phyloP scores from a whole-genome alignment of 2,329 filamentous ascomycete genomes.

The Monosporascus sp. region DNA sequence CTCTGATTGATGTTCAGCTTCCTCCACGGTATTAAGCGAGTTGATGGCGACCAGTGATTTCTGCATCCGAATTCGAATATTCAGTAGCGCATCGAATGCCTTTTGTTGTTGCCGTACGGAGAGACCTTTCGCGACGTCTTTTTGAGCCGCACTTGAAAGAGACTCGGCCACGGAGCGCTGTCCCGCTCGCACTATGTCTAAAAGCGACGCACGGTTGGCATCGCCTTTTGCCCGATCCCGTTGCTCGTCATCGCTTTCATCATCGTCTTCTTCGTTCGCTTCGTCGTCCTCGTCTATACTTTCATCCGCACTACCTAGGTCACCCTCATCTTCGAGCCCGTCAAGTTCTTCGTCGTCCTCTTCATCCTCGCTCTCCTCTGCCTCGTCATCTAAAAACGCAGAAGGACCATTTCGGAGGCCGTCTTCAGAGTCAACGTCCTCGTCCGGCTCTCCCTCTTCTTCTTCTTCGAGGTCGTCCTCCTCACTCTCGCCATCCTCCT shows the following conservation, averaged over 20 bases:
- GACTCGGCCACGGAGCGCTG: slow-evolving; percentile 61
- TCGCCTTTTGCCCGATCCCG: slow-evolving; percentile 25
- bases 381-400: slow-evolving; percentile 16
- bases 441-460: slow-evolving; percentile 29
- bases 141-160: slow-evolving; percentile 58
- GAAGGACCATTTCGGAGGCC: slow-evolving; percentile 3
- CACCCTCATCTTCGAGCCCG: slow-evolving; percentile 29
- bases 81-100: slow-evolving; percentile 82
- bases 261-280: slow-evolving; percentile 28
- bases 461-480: slow-evolving; percentile 32
- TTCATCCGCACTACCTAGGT: slow-evolving; percentile 33
- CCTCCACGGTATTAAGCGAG: slow-evolving; percentile 51
- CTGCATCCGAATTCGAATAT: slow-evolving; percentile 86
- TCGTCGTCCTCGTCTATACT: slow-evolving; percentile 19
- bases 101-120: slow-evolving; percentile 83
- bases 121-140: slow-evolving; percentile 76
- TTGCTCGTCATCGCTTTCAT: slow-evolving; percentile 27
- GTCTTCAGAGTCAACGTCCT: slow-evolving; percentile 21
- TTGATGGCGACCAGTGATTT: slow-evolving; percentile 83
- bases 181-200: slow-evolving; percentile 62
- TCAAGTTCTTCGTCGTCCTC: slow-evolving; percentile 20
- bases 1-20: slow-evolving; percentile 38
- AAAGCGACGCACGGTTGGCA: slow-evolving; percentile 50
- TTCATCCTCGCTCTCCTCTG: slow-evolving; percentile 25
- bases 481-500: slow-evolving; percentile 30